Evolutionary conservation across 257 asterid genomes (phyloP), one percentile per base, ranked within the genome.

Genomic region (Solanum clarkiae): DNA sequence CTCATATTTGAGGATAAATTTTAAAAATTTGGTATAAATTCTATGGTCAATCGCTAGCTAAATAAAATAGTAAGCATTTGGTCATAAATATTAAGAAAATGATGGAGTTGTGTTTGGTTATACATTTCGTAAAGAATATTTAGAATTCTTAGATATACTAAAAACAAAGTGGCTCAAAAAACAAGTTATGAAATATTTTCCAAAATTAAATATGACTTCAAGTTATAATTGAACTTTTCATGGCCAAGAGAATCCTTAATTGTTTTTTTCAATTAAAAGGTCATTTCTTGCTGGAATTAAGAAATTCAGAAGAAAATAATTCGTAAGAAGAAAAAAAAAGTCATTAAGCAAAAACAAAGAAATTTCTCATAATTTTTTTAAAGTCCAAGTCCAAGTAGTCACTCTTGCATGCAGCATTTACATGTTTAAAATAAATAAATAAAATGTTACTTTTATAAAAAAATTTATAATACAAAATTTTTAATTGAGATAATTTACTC

Each of bases 1-100:
- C 4, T 22, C 5, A 12, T 63, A 63, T 63, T 63, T 63, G 0
- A 63, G 24, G 18, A 63, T 15, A 54, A 4, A 0, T 54, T 5
- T 14, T 54, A 2, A 24, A 2, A 0, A 24, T 63, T 6, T 24
- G 1, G 4, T 1, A 16, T 0, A 24, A 63, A 63, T 24, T 12
- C 0, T 24, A 5, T 63, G 8, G 4, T 63, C 18, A 63, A 63
- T 32, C 5, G 0, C 70, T 62, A 62, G 18, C 1, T 24, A 62
- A 62, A 62, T 62, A 62, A 62, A 62, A 24, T 62, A 62, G 1
- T 24, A 2, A 4, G 5, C 4, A 26, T 24, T 62, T 2, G 4
- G 71, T 26, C 42, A 24, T 63, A 62, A 24, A 24, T 51, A 3
- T 51, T 5, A 51, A 51, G 3, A 29, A 36, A 36, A 36, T 36